A percentile compares a stretch with the other conserved stretches of the same genome.
Conservation (phyloP, 495 filamentous ascomycete genomes). For the Clavariopsis aquatica region DNA sequence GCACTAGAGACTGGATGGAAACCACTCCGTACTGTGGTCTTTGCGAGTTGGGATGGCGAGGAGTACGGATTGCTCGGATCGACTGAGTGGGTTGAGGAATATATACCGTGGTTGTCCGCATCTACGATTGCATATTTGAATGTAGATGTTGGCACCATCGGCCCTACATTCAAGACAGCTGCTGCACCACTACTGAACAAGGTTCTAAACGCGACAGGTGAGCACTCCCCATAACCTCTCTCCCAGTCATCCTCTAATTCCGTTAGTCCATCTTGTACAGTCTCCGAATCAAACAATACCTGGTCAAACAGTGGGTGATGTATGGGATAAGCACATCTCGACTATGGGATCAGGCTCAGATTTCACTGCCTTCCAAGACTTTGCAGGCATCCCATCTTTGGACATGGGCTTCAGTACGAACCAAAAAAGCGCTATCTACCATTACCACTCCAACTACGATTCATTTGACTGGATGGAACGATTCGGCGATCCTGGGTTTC, state of each 20-base stretch:
- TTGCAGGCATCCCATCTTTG: constrained; percentile 65
- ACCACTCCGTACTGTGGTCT: constrained; percentile 60
- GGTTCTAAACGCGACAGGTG: constrained; percentile 68
- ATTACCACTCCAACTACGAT: constrained; percentile 80
- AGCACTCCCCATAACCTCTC: constrained; percentile 18
- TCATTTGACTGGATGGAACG: constrained; percentile 74
- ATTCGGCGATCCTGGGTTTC: constrained; percentile 63
- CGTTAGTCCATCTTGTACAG: constrained; percentile 53
- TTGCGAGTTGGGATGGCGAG: constrained; percentile 77
- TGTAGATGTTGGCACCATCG: constrained; percentile 64
- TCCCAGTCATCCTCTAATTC: neutral
- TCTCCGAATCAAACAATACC: constrained; percentile 73
- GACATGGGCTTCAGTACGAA: constrained; percentile 59
- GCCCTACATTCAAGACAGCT: constrained; percentile 56
- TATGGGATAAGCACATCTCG: constrained; percentile 60
- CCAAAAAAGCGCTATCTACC: constrained; percentile 60
- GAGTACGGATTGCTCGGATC: constrained; percentile 72
- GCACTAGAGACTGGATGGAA: constrained; percentile 47
- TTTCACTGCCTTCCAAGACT: constrained; percentile 75
- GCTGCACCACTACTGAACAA: constrained; percentile 80
- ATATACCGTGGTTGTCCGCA: constrained; percentile 71
- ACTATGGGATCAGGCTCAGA: constrained; percentile 73
- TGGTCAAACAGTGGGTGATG: constrained; percentile 66
- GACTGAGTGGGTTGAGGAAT: constrained; percentile 79
- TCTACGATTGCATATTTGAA: constrained; percentile 66